Conservation (phyloP, 75 land plant species). For the Cunninghamia lanceolata region DNA sequence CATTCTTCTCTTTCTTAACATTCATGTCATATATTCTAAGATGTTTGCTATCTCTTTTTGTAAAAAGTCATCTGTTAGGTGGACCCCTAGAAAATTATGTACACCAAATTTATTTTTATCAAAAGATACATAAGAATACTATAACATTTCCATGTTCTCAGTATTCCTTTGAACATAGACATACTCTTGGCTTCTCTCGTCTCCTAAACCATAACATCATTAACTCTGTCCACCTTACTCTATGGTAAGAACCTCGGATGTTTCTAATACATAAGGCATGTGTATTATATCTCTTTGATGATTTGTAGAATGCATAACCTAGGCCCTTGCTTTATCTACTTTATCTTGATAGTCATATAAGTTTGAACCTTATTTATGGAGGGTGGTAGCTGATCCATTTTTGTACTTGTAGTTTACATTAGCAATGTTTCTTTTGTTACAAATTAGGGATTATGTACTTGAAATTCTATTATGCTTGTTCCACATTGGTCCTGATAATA, state of each 20-base stretch:
- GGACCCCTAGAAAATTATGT: neutral
- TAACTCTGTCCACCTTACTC: neutral
- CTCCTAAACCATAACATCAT: neutral
- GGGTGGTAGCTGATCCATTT: neutral
- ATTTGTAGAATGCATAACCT: conserved; percentile 3
- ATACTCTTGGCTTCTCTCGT: neutral
- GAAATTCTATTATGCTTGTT: neutral
- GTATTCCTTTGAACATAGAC: neutral
- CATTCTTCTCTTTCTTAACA: too few relatives aligned
- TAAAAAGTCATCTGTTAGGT: neutral
- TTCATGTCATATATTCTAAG: neutral
- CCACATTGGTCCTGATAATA: neutral
- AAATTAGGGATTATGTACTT: neutral
- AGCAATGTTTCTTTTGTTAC: neutral
- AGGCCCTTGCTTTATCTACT: conserved; percentile 7
- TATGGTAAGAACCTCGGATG: neutral
- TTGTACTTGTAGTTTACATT: neutral
- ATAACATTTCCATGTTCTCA: neutral
- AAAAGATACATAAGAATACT: neutral
- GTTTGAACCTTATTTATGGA: neutral
- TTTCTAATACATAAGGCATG: neutral
- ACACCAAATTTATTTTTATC: neutral
- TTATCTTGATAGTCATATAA: neutral
- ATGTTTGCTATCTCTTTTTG: conserved; percentile 1
- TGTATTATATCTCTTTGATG: neutral